These are phyloP conservation scores for Pleomassaria siparia DNA, from an alignment of 2,329 filamentous ascomycete species.

Conservation along the genomic window DNA sequence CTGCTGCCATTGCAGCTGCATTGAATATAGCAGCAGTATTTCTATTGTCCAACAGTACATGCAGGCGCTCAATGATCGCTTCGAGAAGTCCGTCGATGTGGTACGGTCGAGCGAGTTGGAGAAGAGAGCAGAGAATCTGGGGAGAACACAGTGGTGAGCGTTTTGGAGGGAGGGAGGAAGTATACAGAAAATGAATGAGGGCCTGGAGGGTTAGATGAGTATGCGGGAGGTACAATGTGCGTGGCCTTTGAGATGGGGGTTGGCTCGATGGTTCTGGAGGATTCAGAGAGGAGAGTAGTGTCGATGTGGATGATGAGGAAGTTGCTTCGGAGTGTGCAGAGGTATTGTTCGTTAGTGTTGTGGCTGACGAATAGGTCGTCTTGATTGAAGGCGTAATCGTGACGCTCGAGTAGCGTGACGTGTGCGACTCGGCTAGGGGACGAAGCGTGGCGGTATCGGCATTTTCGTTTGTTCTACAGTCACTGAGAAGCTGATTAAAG, in stretches of 20 bases:
- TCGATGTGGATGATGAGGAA: slow-evolving; percentile 44
- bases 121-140: slow-evolving; percentile 90
- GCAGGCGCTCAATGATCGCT: slow-evolving; percentile 86
- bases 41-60: slow-evolving; percentile 83
- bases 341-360: slow-evolving; percentile 46
- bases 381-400: slow-evolving; percentile 76
- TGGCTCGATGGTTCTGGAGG: slow-evolving; percentile 56
- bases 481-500: slow-evolving; percentile 86
- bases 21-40: slow-evolving; percentile 98
- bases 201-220: slow-evolving; percentile 87
- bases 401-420: slow-evolving; percentile 75
- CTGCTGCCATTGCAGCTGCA: slow-evolving; percentile 95
- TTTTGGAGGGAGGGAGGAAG: slow-evolving; percentile 77
- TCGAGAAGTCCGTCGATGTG: slow-evolving; percentile 90
- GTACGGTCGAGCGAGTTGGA: slow-evolving; percentile 92
- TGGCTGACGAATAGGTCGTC: slow-evolving; percentile 48
- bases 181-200: slow-evolving; percentile 90
- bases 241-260: slow-evolving; percentile 67
- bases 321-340: slow-evolving; percentile 38
- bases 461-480: slow-evolving; percentile 66
- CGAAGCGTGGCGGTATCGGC: slow-evolving; percentile 76
- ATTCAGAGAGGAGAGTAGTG: slow-evolving; percentile 45
- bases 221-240: slow-evolving; percentile 90
- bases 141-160: slow-evolving; percentile 83
- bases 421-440: slow-evolving; percentile 54